These are phyloP conservation scores for Backusella luteola DNA, from an alignment of 192 early-diverging fungal genomes.

Conservation along the genomic window DNA sequence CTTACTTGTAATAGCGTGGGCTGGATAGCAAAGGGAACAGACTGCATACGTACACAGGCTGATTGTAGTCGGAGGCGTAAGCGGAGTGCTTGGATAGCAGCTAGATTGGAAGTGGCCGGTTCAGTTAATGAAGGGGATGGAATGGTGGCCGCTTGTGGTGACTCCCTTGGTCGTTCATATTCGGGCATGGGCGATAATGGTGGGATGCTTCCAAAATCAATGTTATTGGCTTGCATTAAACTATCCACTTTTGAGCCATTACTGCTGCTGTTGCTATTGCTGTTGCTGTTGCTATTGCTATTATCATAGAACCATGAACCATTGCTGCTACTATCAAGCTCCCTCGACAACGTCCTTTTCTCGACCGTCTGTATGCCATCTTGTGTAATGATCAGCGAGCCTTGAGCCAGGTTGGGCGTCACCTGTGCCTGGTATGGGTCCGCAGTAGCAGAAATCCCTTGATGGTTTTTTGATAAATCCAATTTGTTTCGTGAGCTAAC, in stretches of 20 bases:
- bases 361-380: slow-evolving; percentile 1
- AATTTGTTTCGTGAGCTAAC: slow-evolving; percentile 30
- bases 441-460: background rate
- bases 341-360: background rate
- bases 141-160: background rate
- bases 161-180: background rate
- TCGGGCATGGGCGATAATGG: slow-evolving; percentile 5
- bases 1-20: slow-evolving; percentile 34
- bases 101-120: slow-evolving; percentile 12
- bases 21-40: slow-evolving; percentile 15
- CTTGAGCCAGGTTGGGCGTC: background rate
- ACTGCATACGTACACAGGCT: slow-evolving; percentile 17
- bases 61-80: slow-evolving; percentile 25
- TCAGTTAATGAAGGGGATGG: background rate
- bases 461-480: background rate
- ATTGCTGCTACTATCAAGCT: background rate
- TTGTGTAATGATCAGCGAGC: slow-evolving; percentile 5
- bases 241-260: background rate
- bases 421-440: background rate
- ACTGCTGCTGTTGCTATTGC: background rate
- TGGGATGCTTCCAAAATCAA: background rate
- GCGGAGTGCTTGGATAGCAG: slow-evolving; percentile 31
- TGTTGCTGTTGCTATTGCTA: no score
- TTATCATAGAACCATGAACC: background rate
- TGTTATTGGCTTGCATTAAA: background rate